phyloP scores from a whole-genome alignment of 371 early-diverging fungal genomes.

The Nematocida parisii region DNA sequence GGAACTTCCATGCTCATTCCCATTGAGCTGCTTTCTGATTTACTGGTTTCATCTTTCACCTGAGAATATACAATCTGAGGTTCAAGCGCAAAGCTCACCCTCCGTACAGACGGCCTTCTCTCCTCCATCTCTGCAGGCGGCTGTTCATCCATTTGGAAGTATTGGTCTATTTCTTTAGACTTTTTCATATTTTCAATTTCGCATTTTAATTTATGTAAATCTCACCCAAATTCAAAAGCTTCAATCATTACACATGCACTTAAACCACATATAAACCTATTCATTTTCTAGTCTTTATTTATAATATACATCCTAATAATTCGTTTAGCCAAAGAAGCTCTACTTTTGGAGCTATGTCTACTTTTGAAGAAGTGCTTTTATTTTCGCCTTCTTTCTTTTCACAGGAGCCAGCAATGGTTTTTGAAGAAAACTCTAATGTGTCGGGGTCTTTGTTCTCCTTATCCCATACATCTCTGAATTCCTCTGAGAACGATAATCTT shows the following conservation, averaged over 20 bases:
- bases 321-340: conserved; percentile 44
- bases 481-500: conserved; percentile 47
- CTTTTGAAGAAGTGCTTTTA: background rate
- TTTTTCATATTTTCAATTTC: conserved; percentile 40
- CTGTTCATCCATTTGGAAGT: conserved; percentile 27
- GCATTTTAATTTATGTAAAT: conserved; percentile 28
- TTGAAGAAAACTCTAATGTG: conserved; percentile 34
- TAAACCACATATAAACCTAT: background rate
- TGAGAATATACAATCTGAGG: conserved; percentile 25
- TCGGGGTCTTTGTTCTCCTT: conserved; percentile 53
- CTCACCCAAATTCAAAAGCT: background rate
- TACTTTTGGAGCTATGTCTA: background rate
- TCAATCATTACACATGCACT: background rate
- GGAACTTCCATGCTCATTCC: conserved; percentile 16
- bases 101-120: conserved; percentile 44
- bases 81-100: conserved; percentile 54
- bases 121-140: conserved; percentile 24
- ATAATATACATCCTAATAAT: conserved; percentile 16
- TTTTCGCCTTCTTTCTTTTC: background rate
- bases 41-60: conserved; percentile 4
- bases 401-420: background rate
- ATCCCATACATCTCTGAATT: conserved; percentile 50
- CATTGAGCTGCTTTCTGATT: conserved; percentile 37
- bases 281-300: background rate
- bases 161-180: conserved; percentile 35